These are phyloP conservation scores for Pseudoneurospora amorphoporcata DNA, from an alignment of 495 filamentous ascomycete genomes.

Conservation along the genomic window DNA sequence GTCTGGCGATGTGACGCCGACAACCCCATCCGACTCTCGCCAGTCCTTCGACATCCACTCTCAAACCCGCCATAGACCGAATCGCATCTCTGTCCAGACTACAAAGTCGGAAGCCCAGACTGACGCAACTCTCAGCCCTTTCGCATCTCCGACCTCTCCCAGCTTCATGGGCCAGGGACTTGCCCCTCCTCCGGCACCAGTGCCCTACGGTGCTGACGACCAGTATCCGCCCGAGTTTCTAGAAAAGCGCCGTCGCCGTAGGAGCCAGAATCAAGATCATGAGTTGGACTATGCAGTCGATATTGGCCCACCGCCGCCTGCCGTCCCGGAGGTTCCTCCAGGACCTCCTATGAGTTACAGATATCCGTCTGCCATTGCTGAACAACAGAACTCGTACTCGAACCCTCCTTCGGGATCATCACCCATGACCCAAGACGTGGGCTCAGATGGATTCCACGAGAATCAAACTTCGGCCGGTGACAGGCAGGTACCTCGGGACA, in stretches of 20 bases:
- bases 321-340: constrained; percentile 49
- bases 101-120: constrained; percentile 36
- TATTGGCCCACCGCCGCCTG: constrained; percentile 29
- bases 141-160: constrained; percentile 38
- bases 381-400: constrained; percentile 21
- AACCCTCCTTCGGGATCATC: constrained; percentile 9
- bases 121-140: constrained; percentile 41
- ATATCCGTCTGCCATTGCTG: constrained; percentile 35
- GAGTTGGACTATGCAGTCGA: constrained; percentile 17
- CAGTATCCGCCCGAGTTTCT: constrained; percentile 33
- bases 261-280: constrained; percentile 25
- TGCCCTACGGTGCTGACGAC: constrained; percentile 30
- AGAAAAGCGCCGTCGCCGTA: constrained; percentile 27
- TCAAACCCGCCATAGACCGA: constrained; percentile 24
- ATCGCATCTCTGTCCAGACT: constrained; percentile 34
- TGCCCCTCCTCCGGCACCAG: constrained; percentile 39
- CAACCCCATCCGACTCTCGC: constrained; percentile 18
- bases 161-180: constrained; percentile 36
- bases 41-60: constrained; percentile 33
- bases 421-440: constrained; percentile 27
- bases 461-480: constrained; percentile 22
- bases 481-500: constrained; percentile 16
- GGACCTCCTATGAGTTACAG: constrained; percentile 49
- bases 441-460: constrained; percentile 29
- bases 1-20: constrained; percentile 29